These are phyloP conservation scores for Moricandia arvensis DNA, from an alignment of 345 rosid genomes.

Conservation along the genomic window DNA sequence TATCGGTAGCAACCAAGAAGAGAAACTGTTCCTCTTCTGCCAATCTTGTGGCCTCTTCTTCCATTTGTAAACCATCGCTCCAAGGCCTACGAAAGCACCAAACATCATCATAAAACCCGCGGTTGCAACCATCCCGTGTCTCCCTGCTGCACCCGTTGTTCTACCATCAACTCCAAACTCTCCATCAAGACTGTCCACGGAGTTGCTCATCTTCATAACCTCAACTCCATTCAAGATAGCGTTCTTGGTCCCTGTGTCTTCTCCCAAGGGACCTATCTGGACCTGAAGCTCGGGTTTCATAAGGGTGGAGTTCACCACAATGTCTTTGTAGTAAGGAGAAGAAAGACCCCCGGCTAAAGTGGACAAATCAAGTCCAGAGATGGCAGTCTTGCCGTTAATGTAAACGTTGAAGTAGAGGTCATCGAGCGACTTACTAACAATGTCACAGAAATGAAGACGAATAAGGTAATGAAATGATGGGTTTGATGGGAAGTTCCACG, in stretches of 20 bases:
- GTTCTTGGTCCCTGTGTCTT: constrained; percentile 47
- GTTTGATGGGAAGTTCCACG: constrained; percentile 63
- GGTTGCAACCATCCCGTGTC: constrained; percentile 50
- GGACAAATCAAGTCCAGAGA: constrained; percentile 64
- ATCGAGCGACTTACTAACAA: constrained; percentile 56
- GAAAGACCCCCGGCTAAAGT: constrained; percentile 45
- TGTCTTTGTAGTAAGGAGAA: constrained; percentile 60
- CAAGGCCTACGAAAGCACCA: constrained; percentile 77
- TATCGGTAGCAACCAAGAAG: constrained; percentile 77
- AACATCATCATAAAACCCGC: constrained; percentile 83
- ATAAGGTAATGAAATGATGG: constrained; percentile 49
- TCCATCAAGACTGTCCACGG: constrained; percentile 68
- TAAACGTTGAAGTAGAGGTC: constrained; percentile 74
- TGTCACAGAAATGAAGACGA: constrained; percentile 77
- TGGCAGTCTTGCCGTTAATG: constrained; percentile 53
- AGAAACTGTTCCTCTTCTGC: constrained; percentile 74
- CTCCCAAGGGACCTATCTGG: constrained; percentile 60
- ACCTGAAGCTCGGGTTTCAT: constrained; percentile 44
- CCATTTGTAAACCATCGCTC: constrained; percentile 76
- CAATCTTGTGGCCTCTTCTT: constrained; percentile 76
- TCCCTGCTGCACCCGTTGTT: neutral
- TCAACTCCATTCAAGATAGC: constrained; percentile 76
- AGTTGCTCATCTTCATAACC: constrained; percentile 67
- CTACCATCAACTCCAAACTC: constrained; percentile 66
- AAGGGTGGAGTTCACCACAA: constrained; percentile 56